Conservation (phyloP, 2,329 filamentous ascomycete species). For the Cladosporium oxysporum region DNA sequence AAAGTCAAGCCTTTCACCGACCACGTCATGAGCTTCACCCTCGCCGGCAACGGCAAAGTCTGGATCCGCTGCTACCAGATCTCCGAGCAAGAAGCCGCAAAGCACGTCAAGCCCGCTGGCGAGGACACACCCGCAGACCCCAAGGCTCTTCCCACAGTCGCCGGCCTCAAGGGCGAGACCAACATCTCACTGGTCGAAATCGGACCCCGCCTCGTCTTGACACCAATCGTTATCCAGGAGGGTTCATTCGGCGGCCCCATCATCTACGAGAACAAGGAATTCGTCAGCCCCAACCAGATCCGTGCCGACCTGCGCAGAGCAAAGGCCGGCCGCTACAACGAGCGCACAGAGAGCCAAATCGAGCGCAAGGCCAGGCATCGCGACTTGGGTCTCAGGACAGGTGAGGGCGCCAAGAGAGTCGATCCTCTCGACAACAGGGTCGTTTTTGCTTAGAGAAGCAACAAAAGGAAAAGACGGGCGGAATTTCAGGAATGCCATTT, state of each 20-base stretch:
- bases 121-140: conserved; percentile 42
- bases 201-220: conserved; percentile 87
- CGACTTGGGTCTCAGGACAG: conserved; percentile 72
- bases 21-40: conserved; percentile 88
- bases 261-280: conserved; percentile 98
- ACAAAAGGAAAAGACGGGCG: neutral
- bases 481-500: neutral
- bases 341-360: conserved; percentile 70
- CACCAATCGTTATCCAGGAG: conserved; percentile 92
- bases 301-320: conserved; percentile 74
- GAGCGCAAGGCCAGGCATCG: conserved; percentile 74
- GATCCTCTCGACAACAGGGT: conserved; percentile 75
- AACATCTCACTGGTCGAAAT: conserved; percentile 88
- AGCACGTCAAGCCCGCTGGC: conserved; percentile 42
- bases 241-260: conserved; percentile 93
- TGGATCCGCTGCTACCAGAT: conserved; percentile 97
- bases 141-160: conserved; percentile 40
- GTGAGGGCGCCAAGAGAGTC: conserved; percentile 62
- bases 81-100: conserved; percentile 71
- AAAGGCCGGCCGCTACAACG: conserved; percentile 77
- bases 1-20: conserved; percentile 96
- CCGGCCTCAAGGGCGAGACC: conserved; percentile 57
- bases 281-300: conserved; percentile 93
- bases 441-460: conserved; percentile 65
- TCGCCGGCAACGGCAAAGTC: conserved; percentile 82